Evolutionary conservation across 176 grass and related monocot species (phyloP).

Genomic region (Calamus simplicifolius): DNA sequence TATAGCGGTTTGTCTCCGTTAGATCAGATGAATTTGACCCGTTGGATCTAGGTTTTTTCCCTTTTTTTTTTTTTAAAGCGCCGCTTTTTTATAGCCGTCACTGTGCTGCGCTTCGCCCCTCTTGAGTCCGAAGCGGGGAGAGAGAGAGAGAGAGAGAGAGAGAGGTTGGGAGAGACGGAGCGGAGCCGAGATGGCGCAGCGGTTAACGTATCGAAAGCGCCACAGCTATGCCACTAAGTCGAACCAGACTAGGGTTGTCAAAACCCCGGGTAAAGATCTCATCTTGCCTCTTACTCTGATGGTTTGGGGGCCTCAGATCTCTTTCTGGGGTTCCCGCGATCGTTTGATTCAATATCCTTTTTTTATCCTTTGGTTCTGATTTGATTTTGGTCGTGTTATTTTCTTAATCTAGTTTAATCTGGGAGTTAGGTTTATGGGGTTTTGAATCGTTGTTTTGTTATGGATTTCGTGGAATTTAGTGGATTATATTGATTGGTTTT

Average conservation of each 20-base stretch:
- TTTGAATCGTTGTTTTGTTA: no score
- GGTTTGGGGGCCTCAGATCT: background rate
- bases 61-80: no score
- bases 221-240: slow-evolving; percentile 98
- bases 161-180: background rate
- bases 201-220: slow-evolving; percentile 82
- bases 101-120: slow-evolving; percentile 13
- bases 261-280: slow-evolving; percentile 63
- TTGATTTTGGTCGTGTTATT: no score
- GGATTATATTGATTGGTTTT: background rate
- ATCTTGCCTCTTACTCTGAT: background rate
- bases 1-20: no score
- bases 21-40: no score
- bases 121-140: background rate
- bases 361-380: no score
- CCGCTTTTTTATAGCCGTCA: slow-evolving; percentile 25
- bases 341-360: no score
- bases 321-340: background rate
- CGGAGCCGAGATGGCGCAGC: slow-evolving; percentile 60
- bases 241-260: slow-evolving; percentile 92
- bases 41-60: no score
- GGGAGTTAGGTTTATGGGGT: no score
- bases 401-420: no score
- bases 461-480: background rate
- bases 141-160: slow-evolving; percentile 4